Evolutionary conservation across 768 basidiomycete genomes (phyloP), one percentile per base, ranked within the genome.

Genomic region (Hericium erinaceus): DNA sequence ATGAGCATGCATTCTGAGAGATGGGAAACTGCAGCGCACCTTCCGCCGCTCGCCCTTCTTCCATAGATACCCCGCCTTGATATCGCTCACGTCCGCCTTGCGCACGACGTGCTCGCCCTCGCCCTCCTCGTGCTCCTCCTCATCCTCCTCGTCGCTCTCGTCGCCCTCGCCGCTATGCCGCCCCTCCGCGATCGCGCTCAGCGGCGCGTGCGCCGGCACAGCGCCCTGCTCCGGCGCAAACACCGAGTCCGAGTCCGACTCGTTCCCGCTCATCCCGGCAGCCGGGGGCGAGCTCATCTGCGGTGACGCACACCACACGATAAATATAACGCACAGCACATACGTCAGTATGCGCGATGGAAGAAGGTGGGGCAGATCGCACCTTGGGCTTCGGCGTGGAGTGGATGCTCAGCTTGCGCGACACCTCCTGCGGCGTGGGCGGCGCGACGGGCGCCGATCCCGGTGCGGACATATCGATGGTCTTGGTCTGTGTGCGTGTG

Each of bases 31-130:
- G 61, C 54, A 39, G 70, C 80, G 57, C 62, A 95, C 95, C 88
- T 98, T 98, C 71, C 97, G 77, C 58, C 93, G 81, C 72, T 97
- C 92, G 64, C 95, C 95, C 77, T 98, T 98, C 82, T 99, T 99
- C 83, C 86, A 89, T 54, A 98, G 75, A 75, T 97, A 98, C 1
- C 95, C 97, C 22, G 88, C 82, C 73, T 94, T 95, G 68, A 95
- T 78, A 44, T 90, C 84, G 51, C 77, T 81, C 66, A 87, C 86
- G 57, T 84, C 84, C 12, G 57, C 77, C 76, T 57, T 75, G 77
- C 48, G 74, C 69, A 26, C 68, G 71, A 51, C 69, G 58, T 78
- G 82, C 53, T 80, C 82, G 59, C 79, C 84, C 39, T 81, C 84
- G 18, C 85, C 85, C 55, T 87, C 83, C 55, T 86, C 84, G 58